These are phyloP conservation scores for Mangifera indica DNA, from an alignment of 345 rosid genomes.

Conservation along the genomic window DNA sequence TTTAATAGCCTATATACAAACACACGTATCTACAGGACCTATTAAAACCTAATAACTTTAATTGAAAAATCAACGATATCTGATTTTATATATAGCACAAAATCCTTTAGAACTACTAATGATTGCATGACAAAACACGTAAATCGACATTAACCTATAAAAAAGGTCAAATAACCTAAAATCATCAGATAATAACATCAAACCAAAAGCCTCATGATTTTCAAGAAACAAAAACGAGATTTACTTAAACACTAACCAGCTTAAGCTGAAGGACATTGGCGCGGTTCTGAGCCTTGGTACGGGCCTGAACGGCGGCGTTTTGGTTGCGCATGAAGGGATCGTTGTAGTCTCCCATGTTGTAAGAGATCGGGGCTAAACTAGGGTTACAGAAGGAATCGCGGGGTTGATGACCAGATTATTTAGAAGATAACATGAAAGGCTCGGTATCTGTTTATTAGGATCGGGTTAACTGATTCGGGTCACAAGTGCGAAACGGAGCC, in stretches of 20 bases:
- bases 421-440: neutral
- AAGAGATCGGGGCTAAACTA: conserved; percentile 25
- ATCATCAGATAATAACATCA: neutral
- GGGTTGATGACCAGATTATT: neutral
- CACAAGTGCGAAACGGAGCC: neutral
- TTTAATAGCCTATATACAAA: neutral
- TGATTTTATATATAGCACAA: no score
- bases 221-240: neutral
- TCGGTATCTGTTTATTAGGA: neutral
- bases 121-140: neutral
- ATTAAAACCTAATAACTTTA: neutral
- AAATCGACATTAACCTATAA: neutral
- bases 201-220: neutral
- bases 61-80: no score
- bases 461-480: conserved; percentile 9
- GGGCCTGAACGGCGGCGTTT: conserved; percentile 78
- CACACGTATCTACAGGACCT: neutral
- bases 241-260: conserved; percentile 50
- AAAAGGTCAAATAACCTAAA: neutral
- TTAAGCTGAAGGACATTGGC: conserved; percentile 95
- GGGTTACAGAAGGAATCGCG: conserved; percentile 30
- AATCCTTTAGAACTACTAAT: neutral
- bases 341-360: conserved; percentile 67
- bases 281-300: conserved; percentile 85
- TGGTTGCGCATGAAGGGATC: conserved; percentile 86